A percentile compares a stretch with the other conserved stretches of the same genome.
Conservation (phyloP, 2,329 filamentous ascomycete species). For the Trichoderma koningiopsis region DNA sequence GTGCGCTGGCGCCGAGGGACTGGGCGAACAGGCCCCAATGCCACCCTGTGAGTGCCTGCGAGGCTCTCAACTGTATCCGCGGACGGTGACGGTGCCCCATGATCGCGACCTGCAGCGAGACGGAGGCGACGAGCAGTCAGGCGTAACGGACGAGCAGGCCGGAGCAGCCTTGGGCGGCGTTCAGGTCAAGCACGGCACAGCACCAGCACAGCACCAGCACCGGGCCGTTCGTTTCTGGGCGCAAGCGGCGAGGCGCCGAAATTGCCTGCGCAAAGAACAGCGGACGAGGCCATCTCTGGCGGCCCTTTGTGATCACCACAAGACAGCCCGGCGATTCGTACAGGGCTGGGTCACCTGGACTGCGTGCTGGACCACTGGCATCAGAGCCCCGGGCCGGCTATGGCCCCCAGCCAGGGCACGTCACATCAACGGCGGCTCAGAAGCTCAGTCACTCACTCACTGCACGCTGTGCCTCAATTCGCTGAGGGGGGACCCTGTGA, state of each 20-base stretch:
- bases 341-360: conserved; percentile 26
- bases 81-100: conserved; percentile 19
- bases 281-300: conserved; percentile 8
- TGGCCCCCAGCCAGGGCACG: conserved; percentile 23
- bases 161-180: neutral
- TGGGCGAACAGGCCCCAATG: conserved; percentile 27
- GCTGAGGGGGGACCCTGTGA: conserved; percentile 24
- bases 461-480: conserved; percentile 18
- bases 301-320: conserved; percentile 15
- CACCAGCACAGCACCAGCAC: conserved; percentile 15
- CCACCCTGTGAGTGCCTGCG: conserved; percentile 17
- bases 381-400: conserved; percentile 17
- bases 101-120: conserved; percentile 14
- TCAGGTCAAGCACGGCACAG: neutral
- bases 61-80: conserved; percentile 18
- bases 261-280: neutral
- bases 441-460: conserved; percentile 1
- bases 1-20: conserved; percentile 28
- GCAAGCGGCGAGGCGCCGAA: conserved; percentile 12
- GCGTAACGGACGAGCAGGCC: conserved; percentile 22
- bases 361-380: conserved; percentile 26
- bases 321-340: conserved; percentile 19
- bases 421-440: conserved; percentile 27
- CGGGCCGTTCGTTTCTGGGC: conserved; percentile 10
- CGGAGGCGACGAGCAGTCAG: conserved; percentile 25